These are phyloP conservation scores for Microcera coccophila DNA, from an alignment of 2,329 filamentous ascomycete genomes.

Conservation along the genomic window DNA sequence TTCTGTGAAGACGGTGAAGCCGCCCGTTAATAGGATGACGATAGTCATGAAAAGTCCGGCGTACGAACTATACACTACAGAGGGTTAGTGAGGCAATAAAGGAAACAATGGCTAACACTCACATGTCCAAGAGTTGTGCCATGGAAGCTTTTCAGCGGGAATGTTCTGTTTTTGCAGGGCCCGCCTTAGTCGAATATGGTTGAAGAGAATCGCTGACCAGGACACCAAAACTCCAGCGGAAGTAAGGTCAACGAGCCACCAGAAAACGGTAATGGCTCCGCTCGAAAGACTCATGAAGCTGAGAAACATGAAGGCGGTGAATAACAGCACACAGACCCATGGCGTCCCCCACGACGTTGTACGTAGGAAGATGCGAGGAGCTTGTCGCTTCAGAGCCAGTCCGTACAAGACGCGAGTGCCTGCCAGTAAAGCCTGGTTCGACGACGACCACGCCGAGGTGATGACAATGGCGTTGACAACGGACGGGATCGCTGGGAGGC, in stretches of 20 bases:
- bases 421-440: constrained; percentile 61
- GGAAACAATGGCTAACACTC: constrained; percentile 25
- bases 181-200: constrained; percentile 54
- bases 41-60: constrained; percentile 56
- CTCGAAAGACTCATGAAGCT: constrained; percentile 56
- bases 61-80: constrained; percentile 59
- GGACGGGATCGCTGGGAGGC: constrained; percentile 62
- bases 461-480: constrained; percentile 76
- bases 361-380: constrained; percentile 53
- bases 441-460: constrained; percentile 66
- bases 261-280: constrained; percentile 60
- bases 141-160: constrained; percentile 48
- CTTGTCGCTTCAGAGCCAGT: constrained; percentile 56
- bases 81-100: constrained; percentile 1
- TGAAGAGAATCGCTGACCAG: constrained; percentile 58
- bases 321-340: constrained; percentile 54
- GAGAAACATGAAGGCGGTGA: constrained; percentile 51
- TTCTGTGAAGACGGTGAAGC: constrained; percentile 59
- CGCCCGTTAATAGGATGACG: constrained; percentile 65
- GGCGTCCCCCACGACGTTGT: constrained; percentile 62
- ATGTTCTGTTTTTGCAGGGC: constrained; percentile 56
- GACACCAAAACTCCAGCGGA: constrained; percentile 60
- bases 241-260: constrained; percentile 60
- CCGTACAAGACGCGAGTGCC: constrained; percentile 59
- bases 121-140: constrained; percentile 62